Evolutionary conservation across 2,329 filamentous ascomycete species (phyloP), one percentile per base, ranked within the genome.

Genomic region (Colletotrichum truncatum): DNA sequence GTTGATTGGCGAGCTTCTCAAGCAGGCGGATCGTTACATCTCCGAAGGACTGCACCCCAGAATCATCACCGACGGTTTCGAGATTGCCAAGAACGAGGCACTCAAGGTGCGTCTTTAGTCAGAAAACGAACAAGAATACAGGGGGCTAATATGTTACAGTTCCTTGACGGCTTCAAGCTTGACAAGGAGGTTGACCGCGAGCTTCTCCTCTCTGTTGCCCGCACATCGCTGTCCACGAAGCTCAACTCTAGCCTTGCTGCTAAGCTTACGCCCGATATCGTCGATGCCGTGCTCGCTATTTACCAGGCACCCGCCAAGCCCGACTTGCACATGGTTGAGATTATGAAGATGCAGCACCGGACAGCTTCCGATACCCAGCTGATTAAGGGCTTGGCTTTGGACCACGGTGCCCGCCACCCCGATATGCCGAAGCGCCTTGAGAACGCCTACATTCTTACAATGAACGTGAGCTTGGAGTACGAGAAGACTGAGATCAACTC

Each of bases 331-430:
- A 99, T 99, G 96, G 87, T 99, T 71, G 96, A 99, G 82, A 98
- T 99, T 74, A 99, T 99, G 96, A 98, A 97, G 79, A 98, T 99
- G 95, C 96, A 99, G 83, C 96, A 99, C 84, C 92, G 95, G 72
- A 94, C 93, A 55, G 94, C 95, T 64, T 93, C 96, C 30, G 96
- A 99, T 79, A 99, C 96, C 62, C 94, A 97, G 80, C 89, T 99
- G 65, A 98, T 99, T 78, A 90, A 92, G 70, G 96, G 96, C 66
- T 85, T 99, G 64, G 96, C 93, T 9, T 84, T 99, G 67, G 96
- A 99, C 75, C 96, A 99, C 79, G 96, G 96, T 70, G 94, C 96
- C 11, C 89, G 96, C 75, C 96, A 99, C 81, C 96, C 96, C 3
- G 96, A 99, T 76, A 99, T 99, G 96, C 93, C 96, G 8, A 98